Evolutionary conservation across 1,139 yeast species (phyloP).

Genomic region (Kodamaea plutei): DNA sequence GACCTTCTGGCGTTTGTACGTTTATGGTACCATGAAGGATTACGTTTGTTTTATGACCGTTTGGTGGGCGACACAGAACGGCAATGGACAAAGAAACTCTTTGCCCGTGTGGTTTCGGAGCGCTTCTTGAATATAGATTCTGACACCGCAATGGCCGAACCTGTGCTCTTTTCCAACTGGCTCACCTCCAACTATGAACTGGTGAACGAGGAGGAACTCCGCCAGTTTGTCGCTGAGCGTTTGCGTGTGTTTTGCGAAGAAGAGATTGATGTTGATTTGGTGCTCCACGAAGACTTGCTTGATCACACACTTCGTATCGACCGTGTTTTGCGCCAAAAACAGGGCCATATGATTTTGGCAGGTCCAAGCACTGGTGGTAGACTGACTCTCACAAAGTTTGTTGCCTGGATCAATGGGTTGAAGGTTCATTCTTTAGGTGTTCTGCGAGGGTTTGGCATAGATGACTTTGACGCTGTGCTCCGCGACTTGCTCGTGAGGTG

Average conservation of each 20-base stretch:
- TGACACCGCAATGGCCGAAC: constrained; percentile 35
- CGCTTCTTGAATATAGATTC: constrained; percentile 49
- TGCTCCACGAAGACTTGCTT: constrained; percentile 66
- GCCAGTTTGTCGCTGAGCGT: constrained; percentile 58
- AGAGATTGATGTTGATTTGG: constrained; percentile 57
- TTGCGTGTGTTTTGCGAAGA: constrained; percentile 74
- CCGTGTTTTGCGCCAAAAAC: constrained; percentile 77
- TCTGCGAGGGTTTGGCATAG: constrained; percentile 48
- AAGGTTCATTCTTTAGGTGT: constrained; percentile 58
- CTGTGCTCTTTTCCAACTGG: constrained; percentile 73
- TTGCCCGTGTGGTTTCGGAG: constrained; percentile 32
- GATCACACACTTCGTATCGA: constrained; percentile 79
- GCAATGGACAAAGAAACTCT: constrained; percentile 46
- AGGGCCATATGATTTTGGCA: constrained; percentile 86
- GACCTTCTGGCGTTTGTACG: constrained; percentile 48
- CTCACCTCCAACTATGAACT: constrained; percentile 58
- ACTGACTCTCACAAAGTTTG: constrained; percentile 72
- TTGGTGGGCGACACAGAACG: constrained; percentile 49
- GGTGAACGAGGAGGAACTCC: constrained; percentile 47
- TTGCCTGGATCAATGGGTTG: constrained; percentile 88
- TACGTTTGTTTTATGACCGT: constrained; percentile 74
- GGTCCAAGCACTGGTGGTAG: constrained; percentile 87
- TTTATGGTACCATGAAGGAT: constrained; percentile 80
- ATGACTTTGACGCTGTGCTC: constrained; percentile 65
- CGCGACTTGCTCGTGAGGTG: constrained; percentile 47